Evolutionary conservation across 2,329 filamentous ascomycete species (phyloP).

Genomic region (Fusarium staphyleae): DNA sequence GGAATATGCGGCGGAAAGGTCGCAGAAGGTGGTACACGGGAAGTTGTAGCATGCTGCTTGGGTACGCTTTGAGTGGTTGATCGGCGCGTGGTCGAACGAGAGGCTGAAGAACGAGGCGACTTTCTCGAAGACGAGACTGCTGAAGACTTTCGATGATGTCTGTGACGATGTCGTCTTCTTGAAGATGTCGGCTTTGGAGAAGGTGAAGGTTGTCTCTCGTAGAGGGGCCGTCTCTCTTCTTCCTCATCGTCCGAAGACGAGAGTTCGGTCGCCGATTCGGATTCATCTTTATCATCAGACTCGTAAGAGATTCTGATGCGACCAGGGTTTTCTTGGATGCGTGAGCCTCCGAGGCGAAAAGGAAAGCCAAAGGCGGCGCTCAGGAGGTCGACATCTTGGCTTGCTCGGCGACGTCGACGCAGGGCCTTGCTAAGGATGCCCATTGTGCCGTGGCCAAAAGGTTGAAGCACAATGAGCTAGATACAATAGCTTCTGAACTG

Average conservation of each 20-base stretch:
- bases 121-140: conserved; percentile 10
- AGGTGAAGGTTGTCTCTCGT: conserved; percentile 8
- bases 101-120: conserved; percentile 1
- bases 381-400: conserved; percentile 39
- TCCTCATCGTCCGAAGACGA: conserved; percentile 14
- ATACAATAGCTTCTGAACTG: neutral
- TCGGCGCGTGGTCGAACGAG: conserved; percentile 24
- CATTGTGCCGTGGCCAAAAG: conserved; percentile 25
- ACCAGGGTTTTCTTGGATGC: conserved; percentile 5
- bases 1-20: conserved; percentile 25
- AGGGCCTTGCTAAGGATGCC: conserved; percentile 27
- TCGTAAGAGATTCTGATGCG: conserved; percentile 14
- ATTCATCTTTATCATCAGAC: conserved; percentile 10
- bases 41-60: conserved; percentile 10
- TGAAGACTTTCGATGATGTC: conserved; percentile 4
- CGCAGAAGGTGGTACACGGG: conserved; percentile 35
- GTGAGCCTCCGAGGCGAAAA: conserved; percentile 19
- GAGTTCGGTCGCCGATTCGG: conserved; percentile 5
- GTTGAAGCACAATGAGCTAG: neutral
- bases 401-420: conserved; percentile 15
- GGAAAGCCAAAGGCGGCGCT: conserved; percentile 41
- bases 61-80: conserved; percentile 3
- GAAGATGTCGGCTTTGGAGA: conserved; percentile 2
- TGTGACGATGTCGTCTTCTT: conserved; percentile 7
- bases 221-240: neutral